Conservation (phyloP, 768 basidiomycete genomes). For the Tulasnella sp. region DNA sequence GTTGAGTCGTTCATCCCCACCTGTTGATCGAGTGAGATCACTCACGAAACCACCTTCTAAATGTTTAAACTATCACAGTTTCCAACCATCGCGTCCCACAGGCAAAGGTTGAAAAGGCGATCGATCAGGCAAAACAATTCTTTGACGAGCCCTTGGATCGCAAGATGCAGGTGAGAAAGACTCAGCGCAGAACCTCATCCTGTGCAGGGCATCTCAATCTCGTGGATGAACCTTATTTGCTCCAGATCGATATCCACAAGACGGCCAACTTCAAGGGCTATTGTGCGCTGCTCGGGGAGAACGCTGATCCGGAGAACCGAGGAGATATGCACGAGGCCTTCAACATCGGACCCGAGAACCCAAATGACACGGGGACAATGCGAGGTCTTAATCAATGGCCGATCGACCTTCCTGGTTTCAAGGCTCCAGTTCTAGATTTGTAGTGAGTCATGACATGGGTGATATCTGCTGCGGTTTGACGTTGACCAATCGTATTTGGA, state of each 20-base stretch:
- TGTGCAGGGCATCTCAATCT: neutral
- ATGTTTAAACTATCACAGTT: constrained; percentile 31
- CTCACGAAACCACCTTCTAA: neutral
- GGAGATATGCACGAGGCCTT: constrained; percentile 88
- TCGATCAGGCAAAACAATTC: constrained; percentile 47
- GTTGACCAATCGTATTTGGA: too few relatives aligned
- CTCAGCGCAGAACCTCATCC: constrained; percentile 18
- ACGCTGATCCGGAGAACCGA: constrained; percentile 51
- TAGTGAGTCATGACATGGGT: constrained; percentile 1
- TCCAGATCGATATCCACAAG: constrained; percentile 55
- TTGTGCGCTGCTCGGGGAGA: constrained; percentile 59
- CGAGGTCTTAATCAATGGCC: constrained; percentile 72
- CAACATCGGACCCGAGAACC: constrained; percentile 64
- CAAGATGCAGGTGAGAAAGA: constrained; percentile 45
- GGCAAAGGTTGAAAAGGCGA: constrained; percentile 35
- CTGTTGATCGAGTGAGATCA: neutral
- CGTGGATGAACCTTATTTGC: neutral
- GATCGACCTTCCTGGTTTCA: constrained; percentile 46
- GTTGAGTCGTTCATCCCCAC: constrained; percentile 30
- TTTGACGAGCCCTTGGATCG: constrained; percentile 46
- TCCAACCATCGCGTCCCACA: constrained; percentile 64
- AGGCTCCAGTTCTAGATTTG: constrained; percentile 33
- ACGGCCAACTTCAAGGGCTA: constrained; percentile 74
- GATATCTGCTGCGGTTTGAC: neutral
- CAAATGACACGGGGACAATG: constrained; percentile 41